These are phyloP conservation scores for Geosmithia morbida DNA, from an alignment of 2,329 filamentous ascomycete genomes.

Conservation along the genomic window DNA sequence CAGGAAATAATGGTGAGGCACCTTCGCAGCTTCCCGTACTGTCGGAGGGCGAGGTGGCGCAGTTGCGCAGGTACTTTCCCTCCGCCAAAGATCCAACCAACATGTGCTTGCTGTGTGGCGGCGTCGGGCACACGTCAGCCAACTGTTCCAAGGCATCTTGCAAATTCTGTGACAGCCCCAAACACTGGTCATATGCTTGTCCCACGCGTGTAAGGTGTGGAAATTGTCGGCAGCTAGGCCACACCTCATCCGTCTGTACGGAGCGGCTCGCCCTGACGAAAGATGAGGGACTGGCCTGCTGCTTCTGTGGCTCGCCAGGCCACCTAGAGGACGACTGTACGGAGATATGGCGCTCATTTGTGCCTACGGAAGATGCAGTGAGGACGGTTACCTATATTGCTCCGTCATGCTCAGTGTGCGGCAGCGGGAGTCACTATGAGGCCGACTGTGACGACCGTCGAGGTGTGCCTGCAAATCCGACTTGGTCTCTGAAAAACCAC, in stretches of 20 bases:
- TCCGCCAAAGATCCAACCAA: constrained; percentile 23
- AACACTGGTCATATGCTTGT: constrained; percentile 36
- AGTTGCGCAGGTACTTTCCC: constrained; percentile 35
- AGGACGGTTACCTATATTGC: constrained; percentile 34
- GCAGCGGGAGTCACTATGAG: constrained; percentile 37
- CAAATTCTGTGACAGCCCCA: constrained; percentile 27
- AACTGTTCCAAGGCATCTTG: constrained; percentile 32
- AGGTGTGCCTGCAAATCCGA: constrained; percentile 18
- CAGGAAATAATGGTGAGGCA: background rate
- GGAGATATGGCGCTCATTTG: constrained; percentile 44
- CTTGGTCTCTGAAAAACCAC: constrained; percentile 36
- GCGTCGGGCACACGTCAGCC: constrained; percentile 26
- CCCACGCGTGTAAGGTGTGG: constrained; percentile 33
- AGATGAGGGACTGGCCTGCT: constrained; percentile 42
- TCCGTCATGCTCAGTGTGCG: constrained; percentile 42
- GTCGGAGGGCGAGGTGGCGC: background rate
- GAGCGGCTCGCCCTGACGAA: constrained; percentile 39
- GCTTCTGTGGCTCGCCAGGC: constrained; percentile 37
- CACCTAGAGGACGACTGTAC: constrained; percentile 49
- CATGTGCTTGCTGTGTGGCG: constrained; percentile 38
- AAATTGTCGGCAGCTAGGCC: constrained; percentile 50
- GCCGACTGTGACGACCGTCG: constrained; percentile 31
- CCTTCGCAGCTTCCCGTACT: background rate
- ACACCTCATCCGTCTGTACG: constrained; percentile 32
- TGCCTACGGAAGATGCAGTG: constrained; percentile 20